These are phyloP conservation scores for Alternaria arborescens DNA, from an alignment of 2,329 filamentous ascomycete genomes.

Conservation along the genomic window DNA sequence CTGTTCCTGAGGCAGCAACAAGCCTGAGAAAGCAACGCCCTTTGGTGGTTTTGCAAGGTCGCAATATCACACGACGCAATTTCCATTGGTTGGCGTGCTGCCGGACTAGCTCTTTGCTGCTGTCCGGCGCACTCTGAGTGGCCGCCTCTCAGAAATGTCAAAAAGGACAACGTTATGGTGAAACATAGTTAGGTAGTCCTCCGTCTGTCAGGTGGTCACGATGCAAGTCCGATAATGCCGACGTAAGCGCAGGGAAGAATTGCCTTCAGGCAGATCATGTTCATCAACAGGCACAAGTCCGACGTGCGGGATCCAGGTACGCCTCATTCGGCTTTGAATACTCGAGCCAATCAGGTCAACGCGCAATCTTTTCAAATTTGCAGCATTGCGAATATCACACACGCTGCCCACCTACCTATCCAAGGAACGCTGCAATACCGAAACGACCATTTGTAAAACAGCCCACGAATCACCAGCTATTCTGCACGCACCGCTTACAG, in stretches of 20 bases:
- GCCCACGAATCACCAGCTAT: background rate
- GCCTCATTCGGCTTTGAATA: background rate
- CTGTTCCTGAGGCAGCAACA: conserved; percentile 13
- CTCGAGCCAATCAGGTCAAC: background rate
- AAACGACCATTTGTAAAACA: background rate
- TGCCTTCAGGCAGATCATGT: background rate
- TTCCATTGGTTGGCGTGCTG: background rate
- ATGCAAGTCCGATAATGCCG: background rate
- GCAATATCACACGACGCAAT: conserved; percentile 5
- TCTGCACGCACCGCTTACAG: too few relatives aligned
- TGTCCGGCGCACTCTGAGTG: background rate
- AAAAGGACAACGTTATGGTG: background rate
- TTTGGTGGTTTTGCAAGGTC: background rate
- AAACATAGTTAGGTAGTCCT: background rate
- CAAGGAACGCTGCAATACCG: background rate
- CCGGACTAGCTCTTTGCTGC: background rate
- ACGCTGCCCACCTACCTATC: background rate
- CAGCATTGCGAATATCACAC: background rate
- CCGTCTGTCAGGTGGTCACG: background rate
- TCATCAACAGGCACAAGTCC: background rate
- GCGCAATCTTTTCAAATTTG: background rate
- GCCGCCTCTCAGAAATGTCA: background rate
- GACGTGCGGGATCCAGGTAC: background rate
- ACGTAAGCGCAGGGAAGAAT: background rate
- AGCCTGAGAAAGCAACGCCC: background rate